Evolutionary conservation across 805 yeast species (phyloP).

Genomic region (Lipomyces oligophaga): DNA sequence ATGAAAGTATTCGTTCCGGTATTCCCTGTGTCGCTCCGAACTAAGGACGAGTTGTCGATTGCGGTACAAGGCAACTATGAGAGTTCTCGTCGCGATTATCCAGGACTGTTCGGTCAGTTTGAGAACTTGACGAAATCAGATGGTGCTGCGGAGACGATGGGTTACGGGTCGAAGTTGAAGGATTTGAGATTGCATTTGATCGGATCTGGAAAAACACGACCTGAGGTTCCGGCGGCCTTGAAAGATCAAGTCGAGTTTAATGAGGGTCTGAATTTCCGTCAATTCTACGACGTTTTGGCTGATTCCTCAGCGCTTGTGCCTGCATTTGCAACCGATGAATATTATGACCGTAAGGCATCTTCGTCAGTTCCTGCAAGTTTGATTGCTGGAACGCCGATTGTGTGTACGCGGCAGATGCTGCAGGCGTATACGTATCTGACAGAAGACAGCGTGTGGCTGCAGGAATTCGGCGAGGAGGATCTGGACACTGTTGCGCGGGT

Average conservation of each 20-base stretch:
- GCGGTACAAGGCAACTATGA: slow-evolving; percentile 28
- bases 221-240: slow-evolving; percentile 20
- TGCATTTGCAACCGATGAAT: slow-evolving; percentile 27
- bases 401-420: slow-evolving; percentile 20
- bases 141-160: slow-evolving; percentile 13
- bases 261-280: slow-evolving; percentile 26
- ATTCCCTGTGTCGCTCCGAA: slow-evolving; percentile 24
- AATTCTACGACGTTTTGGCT: slow-evolving; percentile 23
- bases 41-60: slow-evolving; percentile 23
- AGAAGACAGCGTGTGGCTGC: slow-evolving; percentile 28
- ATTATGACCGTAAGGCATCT: slow-evolving; percentile 27
- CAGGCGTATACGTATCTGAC: slow-evolving; percentile 25
- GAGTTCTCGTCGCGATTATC: slow-evolving; percentile 26
- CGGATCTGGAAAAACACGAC: slow-evolving; percentile 25
- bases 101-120: slow-evolving; percentile 21
- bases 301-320: slow-evolving; percentile 26
- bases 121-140: slow-evolving; percentile 13
- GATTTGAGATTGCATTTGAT: slow-evolving; percentile 24
- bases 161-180: too few relatives aligned
- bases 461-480: slow-evolving; percentile 24
- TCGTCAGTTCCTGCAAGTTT: slow-evolving; percentile 28
- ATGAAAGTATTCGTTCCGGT: slow-evolving; percentile 26
- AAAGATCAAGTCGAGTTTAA: slow-evolving; percentile 22
- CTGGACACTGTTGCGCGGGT: slow-evolving; percentile 24
- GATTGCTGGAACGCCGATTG: slow-evolving; percentile 28